phyloP scores from a whole-genome alignment of 768 basidiomycete species.

The Trametes elegans region DNA sequence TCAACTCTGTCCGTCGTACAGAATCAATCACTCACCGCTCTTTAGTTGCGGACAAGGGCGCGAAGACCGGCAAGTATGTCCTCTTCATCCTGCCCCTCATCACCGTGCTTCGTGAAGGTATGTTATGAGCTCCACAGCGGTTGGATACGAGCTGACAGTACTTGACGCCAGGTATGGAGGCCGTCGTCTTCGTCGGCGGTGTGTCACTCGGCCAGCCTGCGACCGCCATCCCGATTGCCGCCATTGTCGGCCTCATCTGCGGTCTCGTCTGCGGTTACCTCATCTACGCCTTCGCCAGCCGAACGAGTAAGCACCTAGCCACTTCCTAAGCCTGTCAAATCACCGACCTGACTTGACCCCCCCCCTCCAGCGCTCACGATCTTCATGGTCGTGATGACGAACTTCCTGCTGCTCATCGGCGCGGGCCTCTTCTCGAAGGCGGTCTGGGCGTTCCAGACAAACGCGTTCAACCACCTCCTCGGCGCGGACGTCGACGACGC shows the following conservation, averaged over 20 bases:
- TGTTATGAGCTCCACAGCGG: background rate
- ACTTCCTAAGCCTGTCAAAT: background rate
- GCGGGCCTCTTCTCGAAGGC: slow-evolving; percentile 88
- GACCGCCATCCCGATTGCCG: slow-evolving; percentile 84
- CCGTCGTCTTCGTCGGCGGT: slow-evolving; percentile 91
- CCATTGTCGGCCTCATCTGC: slow-evolving; percentile 79
- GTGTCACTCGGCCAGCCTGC: slow-evolving; percentile 85
- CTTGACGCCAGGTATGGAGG: slow-evolving; percentile 63
- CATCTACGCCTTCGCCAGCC: slow-evolving; percentile 78
- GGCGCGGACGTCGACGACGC: slow-evolving; percentile 72
- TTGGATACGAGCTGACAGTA: background rate
- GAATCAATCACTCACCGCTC: background rate
- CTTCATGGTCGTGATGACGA: slow-evolving; percentile 92
- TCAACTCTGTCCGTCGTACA: too few species aligned
- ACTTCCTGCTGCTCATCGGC: slow-evolving; percentile 89
- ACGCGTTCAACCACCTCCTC: slow-evolving; percentile 66
- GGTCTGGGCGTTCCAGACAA: slow-evolving; percentile 66
- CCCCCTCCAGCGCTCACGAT: slow-evolving; percentile 58
- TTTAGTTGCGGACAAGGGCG: slow-evolving; percentile 48
- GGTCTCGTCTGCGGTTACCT: slow-evolving; percentile 73
- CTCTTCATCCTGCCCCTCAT: slow-evolving; percentile 88
- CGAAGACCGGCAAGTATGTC: slow-evolving; percentile 73
- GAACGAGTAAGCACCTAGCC: slow-evolving; percentile 49
- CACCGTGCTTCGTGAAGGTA: slow-evolving; percentile 91
- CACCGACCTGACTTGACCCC: background rate